Evolutionary conservation across 192 early-diverging fungal genomes (phyloP).

Genomic region (Allomyces macrogynus): DNA sequence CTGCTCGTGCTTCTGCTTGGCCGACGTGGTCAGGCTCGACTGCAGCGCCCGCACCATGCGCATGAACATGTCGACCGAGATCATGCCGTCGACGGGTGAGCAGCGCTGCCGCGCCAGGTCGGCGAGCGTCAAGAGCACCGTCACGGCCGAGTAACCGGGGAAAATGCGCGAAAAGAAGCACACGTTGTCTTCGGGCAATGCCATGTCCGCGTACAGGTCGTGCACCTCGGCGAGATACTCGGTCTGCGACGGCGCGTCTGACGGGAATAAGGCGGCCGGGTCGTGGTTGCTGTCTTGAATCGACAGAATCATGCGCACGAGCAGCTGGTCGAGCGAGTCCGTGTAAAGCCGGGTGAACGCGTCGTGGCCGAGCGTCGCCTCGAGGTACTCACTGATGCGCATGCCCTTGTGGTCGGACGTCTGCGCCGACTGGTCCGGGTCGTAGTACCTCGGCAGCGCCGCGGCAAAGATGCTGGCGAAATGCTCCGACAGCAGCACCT

Average conservation of each 20-base stretch:
- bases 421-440: too few relatives aligned
- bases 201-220: background rate
- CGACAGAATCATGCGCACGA: background rate
- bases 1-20: background rate
- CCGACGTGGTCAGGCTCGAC: background rate
- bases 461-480: background rate
- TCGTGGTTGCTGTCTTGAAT: background rate
- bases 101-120: background rate
- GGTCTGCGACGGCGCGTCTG: too few relatives aligned
- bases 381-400: too few relatives aligned
- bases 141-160: background rate
- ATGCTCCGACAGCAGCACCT: background rate
- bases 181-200: background rate
- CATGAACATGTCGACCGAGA: background rate
- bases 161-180: background rate
- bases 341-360: too few relatives aligned
- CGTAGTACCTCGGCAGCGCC: background rate
- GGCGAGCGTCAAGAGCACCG: background rate
- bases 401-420: too few relatives aligned
- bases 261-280: too few relatives aligned
- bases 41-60: background rate
- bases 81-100: background rate
- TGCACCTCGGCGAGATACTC: background rate
- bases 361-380: too few relatives aligned
- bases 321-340: too few relatives aligned